Base-by-base conservation (phyloP, 208 protist genomes). In the Trypanosoma cruzi region DNA sequence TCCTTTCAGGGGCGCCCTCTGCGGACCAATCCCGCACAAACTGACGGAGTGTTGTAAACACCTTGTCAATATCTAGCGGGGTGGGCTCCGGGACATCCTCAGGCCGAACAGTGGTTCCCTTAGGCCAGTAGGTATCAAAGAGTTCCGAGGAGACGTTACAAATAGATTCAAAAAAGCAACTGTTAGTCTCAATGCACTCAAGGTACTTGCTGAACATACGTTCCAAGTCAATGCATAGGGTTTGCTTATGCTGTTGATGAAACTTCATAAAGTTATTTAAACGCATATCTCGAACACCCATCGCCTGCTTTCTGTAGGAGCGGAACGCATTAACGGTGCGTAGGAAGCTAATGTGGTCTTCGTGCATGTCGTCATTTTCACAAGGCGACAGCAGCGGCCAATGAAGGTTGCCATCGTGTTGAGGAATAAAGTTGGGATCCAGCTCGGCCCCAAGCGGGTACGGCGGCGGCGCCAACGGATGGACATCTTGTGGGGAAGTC, bases 1-100 rank as follows among this genome's bases (percentile, higher is more conserved):
- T 79, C n/a, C 97, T 80, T 84, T 99, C 97, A 13, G 71, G 73
- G 11, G 69, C 73, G 6, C 97, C 97, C 71, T 98, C 96, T 1
- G 78, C 80, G 20, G 89, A 89, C 97, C 97, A 99, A 71, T 99
- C 97, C 2, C 97, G 83, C 36, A 98, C 95, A 73, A 98, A 98
- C 75, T 98, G 97, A 50, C 94, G 94, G 49, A 99, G 71, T 22
- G 97, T 99, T 1, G 92, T 97, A 64, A 96, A 91, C 10, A 99
- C 96, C 68, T 99, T 99, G 59, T 98, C 91, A 82, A 96, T 88
- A 77, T 98, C 94, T 8, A 96, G 83, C 48, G 81, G 57, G 13
- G 90, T 93, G 14, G 93, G 93, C 55, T 77, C 71, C n/a, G 90
- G 86, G 52, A 96, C 84, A 13, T 92, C 84, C 36, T 89, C 74